Evolutionary conservation across 1,284 basidiomycete genomes (phyloP).

Genomic region (Lignosus rhinocerotis): DNA sequence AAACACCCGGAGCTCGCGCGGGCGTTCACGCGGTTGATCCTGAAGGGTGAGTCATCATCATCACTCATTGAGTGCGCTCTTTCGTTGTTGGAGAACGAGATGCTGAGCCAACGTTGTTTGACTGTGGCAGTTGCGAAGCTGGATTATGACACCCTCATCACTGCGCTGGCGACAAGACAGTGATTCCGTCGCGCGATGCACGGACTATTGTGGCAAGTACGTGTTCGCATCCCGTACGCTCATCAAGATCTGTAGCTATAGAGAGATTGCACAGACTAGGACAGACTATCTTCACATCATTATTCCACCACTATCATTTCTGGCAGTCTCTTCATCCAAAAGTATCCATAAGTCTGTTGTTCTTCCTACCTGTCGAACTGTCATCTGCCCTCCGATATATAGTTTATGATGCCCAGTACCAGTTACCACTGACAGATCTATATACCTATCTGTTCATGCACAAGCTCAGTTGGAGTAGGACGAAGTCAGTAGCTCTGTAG

Average conservation of each 20-base stretch:
- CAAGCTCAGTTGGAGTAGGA: no score
- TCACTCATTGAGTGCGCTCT: no score
- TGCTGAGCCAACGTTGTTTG: not conserved
- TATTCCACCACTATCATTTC: no score
- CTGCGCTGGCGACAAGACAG: constrained; percentile 70
- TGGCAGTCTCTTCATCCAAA: no score
- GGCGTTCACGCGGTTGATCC: constrained; percentile 69
- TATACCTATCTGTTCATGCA: no score
- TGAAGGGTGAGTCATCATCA: constrained; percentile 64
- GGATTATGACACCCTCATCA: constrained; percentile 75
- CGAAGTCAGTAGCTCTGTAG: no score
- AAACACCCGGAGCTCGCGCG: constrained; percentile 69
- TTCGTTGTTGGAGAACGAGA: not conserved
- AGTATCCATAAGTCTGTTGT: no score
- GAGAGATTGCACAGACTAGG: not conserved
- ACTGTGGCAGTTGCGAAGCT: constrained; percentile 65
- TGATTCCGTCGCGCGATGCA: constrained; percentile 24
- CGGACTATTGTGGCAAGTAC: not conserved
- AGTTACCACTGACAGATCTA: no score
- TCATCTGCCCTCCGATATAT: no score
- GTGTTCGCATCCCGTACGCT: not conserved
- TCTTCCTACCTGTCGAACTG: no score
- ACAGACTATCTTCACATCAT: not conserved
- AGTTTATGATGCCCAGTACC: no score
- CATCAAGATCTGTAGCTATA: not conserved